Evolutionary conservation across 768 basidiomycete genomes (phyloP), one percentile per base, ranked within the genome.

Genomic region (Pisolithus microcarpus): DNA sequence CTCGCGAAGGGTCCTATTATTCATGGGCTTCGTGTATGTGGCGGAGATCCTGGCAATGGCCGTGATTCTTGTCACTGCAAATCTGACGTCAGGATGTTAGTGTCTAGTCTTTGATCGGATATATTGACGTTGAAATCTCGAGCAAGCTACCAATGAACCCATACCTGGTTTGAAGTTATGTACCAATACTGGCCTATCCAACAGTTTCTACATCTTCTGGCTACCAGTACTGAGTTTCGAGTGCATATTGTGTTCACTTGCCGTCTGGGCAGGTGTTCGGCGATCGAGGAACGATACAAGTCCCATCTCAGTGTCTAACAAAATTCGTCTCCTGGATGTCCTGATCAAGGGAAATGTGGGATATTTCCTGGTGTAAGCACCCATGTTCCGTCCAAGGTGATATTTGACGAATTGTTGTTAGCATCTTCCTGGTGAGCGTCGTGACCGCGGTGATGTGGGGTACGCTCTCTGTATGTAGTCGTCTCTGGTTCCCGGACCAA

Each of bases 161-260:
- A 58, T 28, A 23, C 48, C 48, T 26, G 48, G 65, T n/a, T 55
- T 55, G 7, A 52, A 60, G 6, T 76, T 78, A 51, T 84, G 81
- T 58, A 52, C 69, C 10, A 72, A 77, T 5, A 38, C 44, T 11
- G 58, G 63, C 26, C 57, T 79, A 5, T 68, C 77, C 5, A 40
- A 49, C 7, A 66, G 71, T 38, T 78, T 81, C 59, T 82, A 72
- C 58, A 66, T 72, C 18, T 80, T 80, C 62, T 84, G 82, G 82
- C 73, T 83, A 39, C 81, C 81, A 1, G 71, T 80, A 56, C 66
- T 84, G 15, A 58, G 67, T 3, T 81, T 76, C 36, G 82, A 84
- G 57, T 72, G 63, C 50, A 58, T 81, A 1, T 68, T 83, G 1
- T 81, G 80, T 52, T 57, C 55, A 4, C 61, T 82, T 37, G 79